These are phyloP conservation scores for Amanita muscaria DNA, from an alignment of 768 basidiomycete genomes.

Conservation along the genomic window DNA sequence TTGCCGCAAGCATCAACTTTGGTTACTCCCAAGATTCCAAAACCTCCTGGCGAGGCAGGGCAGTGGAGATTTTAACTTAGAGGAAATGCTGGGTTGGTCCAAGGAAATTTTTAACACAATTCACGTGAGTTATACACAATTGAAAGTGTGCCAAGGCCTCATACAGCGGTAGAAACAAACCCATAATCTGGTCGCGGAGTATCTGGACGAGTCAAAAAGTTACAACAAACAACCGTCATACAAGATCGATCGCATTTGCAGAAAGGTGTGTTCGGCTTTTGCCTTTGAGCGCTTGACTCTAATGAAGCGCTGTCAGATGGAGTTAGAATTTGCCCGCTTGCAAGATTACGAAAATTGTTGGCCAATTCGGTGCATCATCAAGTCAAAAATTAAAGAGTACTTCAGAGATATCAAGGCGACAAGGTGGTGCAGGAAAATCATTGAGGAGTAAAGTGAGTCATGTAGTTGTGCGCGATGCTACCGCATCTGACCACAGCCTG, in stretches of 20 bases:
- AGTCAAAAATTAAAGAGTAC: constrained; percentile 4
- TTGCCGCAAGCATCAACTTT: neutral
- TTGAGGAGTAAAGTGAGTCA: neutral
- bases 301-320: neutral
- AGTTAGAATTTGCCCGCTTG: neutral
- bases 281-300: neutral
- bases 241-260: neutral
- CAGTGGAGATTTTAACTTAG: constrained; percentile 16
- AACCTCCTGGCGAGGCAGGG: constrained; percentile 16
- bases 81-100: constrained; percentile 13
- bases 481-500: too few relatives aligned
- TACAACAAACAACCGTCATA: neutral
- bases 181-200: neutral
- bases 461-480: too few relatives aligned
- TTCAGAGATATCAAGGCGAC: neutral
- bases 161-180: neutral
- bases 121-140: constrained; percentile 9
- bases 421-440: neutral
- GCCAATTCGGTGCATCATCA: constrained; percentile 1
- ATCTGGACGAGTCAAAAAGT: neutral
- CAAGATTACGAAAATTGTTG: constrained; percentile 3
- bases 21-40: constrained; percentile 13
- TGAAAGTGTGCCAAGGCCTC: too few relatives aligned
- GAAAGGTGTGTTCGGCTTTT: neutral
- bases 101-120: constrained; percentile 6